These are phyloP conservation scores for Aspergillus oerlinghausenensis DNA, from an alignment of 2,329 filamentous ascomycete species.

Conservation along the genomic window DNA sequence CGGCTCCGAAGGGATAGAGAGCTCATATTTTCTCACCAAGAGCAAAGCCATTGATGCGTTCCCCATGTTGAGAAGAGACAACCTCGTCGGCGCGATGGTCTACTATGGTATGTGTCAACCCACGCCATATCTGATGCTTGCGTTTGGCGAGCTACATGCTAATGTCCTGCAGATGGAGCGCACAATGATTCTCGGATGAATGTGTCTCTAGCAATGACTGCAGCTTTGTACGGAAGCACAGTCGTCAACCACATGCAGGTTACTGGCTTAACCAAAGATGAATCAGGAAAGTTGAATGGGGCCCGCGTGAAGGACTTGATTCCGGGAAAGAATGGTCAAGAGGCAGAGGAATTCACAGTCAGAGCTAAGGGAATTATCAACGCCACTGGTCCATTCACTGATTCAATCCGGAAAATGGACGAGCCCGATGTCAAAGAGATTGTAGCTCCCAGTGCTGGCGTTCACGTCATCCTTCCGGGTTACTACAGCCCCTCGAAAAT, in stretches of 20 bases:
- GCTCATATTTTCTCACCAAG: conserved; percentile 80
- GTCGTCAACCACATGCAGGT: conserved; percentile 82
- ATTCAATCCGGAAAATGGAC: conserved; percentile 81
- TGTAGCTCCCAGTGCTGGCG: conserved; percentile 78
- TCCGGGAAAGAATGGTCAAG: conserved; percentile 59
- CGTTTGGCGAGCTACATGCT: conserved; percentile 4
- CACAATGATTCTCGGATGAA: conserved; percentile 95
- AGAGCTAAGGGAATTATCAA: conserved; percentile 80
- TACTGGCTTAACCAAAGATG: conserved; percentile 69
- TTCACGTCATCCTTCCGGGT: conserved; percentile 80
- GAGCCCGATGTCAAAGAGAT: conserved; percentile 68
- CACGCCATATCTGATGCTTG: background rate
- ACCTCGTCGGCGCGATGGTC: conserved; percentile 74
- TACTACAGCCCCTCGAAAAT: conserved; percentile 83
- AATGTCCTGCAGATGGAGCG: conserved; percentile 60
- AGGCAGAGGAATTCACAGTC: conserved; percentile 61
- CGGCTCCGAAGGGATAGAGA: conserved; percentile 81
- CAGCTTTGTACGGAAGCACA: conserved; percentile 78
- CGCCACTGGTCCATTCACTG: conserved; percentile 82
- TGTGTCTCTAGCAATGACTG: conserved; percentile 80
- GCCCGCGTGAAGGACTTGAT: conserved; percentile 69
- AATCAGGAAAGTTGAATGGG: conserved; percentile 66
- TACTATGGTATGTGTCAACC: conserved; percentile 62
- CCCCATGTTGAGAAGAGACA: conserved; percentile 78
- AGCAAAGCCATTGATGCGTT: conserved; percentile 84